These are phyloP conservation scores for Microdochium paspali DNA, from an alignment of 2,329 filamentous ascomycete genomes.

Conservation along the genomic window DNA sequence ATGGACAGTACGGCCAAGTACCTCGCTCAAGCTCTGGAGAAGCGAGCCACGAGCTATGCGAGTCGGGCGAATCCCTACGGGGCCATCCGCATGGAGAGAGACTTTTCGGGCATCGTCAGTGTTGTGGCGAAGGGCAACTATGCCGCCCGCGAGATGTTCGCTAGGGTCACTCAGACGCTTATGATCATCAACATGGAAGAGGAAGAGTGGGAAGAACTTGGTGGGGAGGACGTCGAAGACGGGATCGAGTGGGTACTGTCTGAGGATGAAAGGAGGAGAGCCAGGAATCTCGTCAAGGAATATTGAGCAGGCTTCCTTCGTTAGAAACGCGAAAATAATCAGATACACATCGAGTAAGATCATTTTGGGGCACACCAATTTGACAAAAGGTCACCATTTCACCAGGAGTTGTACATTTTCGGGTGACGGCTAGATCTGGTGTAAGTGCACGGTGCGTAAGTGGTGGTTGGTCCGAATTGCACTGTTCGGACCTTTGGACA, in stretches of 20 bases:
- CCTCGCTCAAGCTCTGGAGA: conserved; percentile 73
- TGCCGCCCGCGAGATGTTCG: conserved; percentile 57
- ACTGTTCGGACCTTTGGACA: not conserved
- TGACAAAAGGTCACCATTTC: no score
- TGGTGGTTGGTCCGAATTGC: not conserved
- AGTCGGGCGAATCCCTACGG: conserved; percentile 71
- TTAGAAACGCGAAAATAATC: no score
- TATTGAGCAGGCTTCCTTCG: conserved; percentile 1
- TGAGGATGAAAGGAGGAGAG: conserved; percentile 53
- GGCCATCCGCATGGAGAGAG: conserved; percentile 61
- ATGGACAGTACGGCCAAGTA: conserved; percentile 66
- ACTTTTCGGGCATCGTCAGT: conserved; percentile 59
- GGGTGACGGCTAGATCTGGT: not conserved
- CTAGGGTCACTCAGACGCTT: conserved; percentile 58
- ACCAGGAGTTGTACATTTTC: no score
- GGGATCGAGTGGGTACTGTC: conserved; percentile 53
- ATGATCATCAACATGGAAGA: conserved; percentile 73
- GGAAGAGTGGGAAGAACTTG: conserved; percentile 67
- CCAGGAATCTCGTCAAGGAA: conserved; percentile 46
- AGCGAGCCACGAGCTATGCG: conserved; percentile 72
- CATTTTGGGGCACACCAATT: no score
- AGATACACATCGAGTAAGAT: not conserved
- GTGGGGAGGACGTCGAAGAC: conserved; percentile 35
- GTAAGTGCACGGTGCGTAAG: not conserved
- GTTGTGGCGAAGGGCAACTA: conserved; percentile 54